These are phyloP conservation scores for Silybum marianum DNA, from an alignment of 129 eudicot species.

Conservation along the genomic window DNA sequence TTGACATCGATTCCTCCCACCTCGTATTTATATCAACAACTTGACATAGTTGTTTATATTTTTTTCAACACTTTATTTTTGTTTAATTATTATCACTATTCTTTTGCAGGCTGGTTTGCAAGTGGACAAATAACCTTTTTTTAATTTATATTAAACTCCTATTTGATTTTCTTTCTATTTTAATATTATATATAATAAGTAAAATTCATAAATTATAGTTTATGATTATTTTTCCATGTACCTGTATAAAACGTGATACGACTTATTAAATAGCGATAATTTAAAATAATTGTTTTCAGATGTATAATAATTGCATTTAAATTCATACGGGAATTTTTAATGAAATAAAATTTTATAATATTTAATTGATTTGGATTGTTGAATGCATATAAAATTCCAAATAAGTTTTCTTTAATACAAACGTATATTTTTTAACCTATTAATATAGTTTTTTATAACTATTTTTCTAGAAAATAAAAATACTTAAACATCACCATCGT, in stretches of 20 bases:
- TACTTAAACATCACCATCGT: not conserved
- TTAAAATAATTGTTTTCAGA: not conserved
- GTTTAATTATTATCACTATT: not conserved
- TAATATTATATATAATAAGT: not conserved
- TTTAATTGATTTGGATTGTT: not conserved
- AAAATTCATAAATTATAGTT: not conserved
- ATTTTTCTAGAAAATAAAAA: not conserved
- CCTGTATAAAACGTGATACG: not conserved
- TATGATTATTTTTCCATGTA: not conserved
- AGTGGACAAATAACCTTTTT: conserved; percentile 37
- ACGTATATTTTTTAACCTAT: too few species aligned
- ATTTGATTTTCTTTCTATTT: not conserved
- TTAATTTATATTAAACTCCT: conserved; percentile 12
- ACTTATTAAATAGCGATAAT: not conserved
- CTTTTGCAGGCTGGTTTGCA: conserved; percentile 36
- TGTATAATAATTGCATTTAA: not conserved
- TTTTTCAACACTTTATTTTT: not conserved
- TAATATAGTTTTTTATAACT: not conserved
- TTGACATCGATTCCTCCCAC: conserved; percentile 30
- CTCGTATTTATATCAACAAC: conserved; percentile 33
- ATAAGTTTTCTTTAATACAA: not conserved
- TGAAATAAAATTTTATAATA: not conserved
- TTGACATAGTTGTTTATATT: conserved; percentile 12
- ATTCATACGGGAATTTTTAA: not conserved
- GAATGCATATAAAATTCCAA: not conserved